A percentile compares a stretch with the other conserved stretches of the same genome.
Conservation (phyloP, 2,329 filamentous ascomycete genomes). For the Akanthomyces lecanii region DNA sequence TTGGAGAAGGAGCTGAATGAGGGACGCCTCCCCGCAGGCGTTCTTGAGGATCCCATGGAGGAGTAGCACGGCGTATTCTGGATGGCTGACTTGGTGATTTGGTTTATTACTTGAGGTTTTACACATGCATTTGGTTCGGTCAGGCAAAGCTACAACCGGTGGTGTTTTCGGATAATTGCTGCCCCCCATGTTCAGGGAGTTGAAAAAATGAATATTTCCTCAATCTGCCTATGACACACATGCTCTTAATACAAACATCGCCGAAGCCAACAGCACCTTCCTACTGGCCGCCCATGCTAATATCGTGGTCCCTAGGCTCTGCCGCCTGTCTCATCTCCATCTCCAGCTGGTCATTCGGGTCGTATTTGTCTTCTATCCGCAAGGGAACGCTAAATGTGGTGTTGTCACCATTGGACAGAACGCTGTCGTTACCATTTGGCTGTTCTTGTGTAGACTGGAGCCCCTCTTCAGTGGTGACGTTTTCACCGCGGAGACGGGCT, state of each 20-base stretch:
- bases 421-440: conserved; percentile 26
- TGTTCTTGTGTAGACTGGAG: conserved; percentile 17
- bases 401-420: conserved; percentile 29
- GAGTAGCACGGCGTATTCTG: conserved; percentile 39
- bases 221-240: background rate
- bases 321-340: conserved; percentile 49
- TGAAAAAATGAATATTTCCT: background rate
- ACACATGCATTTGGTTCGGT: conserved; percentile 7
- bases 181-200: background rate
- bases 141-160: conserved; percentile 5
- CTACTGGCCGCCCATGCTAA: conserved; percentile 45
- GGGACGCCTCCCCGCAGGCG: conserved; percentile 72
- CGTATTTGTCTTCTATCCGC: conserved; percentile 30
- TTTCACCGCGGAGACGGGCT: conserved; percentile 40
- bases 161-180: conserved; percentile 16
- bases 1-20: conserved; percentile 91
- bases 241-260: background rate
- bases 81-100: conserved; percentile 8
- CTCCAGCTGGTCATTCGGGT: conserved; percentile 51
- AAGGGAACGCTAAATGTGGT: conserved; percentile 21
- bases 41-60: conserved; percentile 56
- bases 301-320: conserved; percentile 45
- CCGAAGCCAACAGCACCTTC: background rate
- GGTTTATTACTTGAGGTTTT: conserved; percentile 3
- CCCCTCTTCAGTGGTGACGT: conserved; percentile 29